Conservation (phyloP, 1,284 basidiomycete genomes). For the Anthracocystis setariae region DNA sequence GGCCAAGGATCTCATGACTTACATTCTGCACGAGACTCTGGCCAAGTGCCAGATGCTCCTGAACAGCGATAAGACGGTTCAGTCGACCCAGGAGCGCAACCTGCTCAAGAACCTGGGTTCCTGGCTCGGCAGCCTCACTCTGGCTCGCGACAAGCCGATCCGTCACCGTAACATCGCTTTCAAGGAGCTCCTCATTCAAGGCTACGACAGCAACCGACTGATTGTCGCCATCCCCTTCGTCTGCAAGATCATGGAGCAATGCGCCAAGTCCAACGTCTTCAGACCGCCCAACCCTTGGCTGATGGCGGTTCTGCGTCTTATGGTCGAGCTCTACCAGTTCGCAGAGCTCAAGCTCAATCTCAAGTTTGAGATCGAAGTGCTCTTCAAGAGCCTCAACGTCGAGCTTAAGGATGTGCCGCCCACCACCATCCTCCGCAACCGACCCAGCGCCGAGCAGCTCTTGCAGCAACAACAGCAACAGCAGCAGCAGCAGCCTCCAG, state of each 20-base stretch:
- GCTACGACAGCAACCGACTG: constrained; percentile 89
- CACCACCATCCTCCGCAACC: constrained; percentile 80
- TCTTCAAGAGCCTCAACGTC: constrained; percentile 90
- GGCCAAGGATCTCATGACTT: constrained; percentile 61
- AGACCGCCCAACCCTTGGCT: constrained; percentile 97
- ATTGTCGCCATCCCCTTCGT: constrained; percentile 97
- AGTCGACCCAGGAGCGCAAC: constrained; percentile 82
- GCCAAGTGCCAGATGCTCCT: constrained; percentile 81
- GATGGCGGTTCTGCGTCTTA: constrained; percentile 89
- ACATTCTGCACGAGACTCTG: constrained; percentile 92
- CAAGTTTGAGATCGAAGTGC: constrained; percentile 98
- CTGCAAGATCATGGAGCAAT: constrained; percentile 94
- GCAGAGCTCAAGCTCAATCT: constrained; percentile 96
- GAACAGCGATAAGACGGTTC: constrained; percentile 90
- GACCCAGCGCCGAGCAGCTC: constrained; percentile 57
- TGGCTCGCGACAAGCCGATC: constrained; percentile 91
- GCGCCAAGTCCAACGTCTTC: constrained; percentile 89
- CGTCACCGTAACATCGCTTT: constrained; percentile 92
- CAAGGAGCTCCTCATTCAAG: constrained; percentile 95
- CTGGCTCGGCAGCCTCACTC: constrained; percentile 93
- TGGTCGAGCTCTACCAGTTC: constrained; percentile 95
- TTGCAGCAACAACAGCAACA: constrained; percentile 47
- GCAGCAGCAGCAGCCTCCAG: constrained; percentile 42
- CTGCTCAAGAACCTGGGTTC: constrained; percentile 92
- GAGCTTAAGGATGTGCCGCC: constrained; percentile 88